Base-by-base conservation (phyloP, 2,329 filamentous ascomycete genomes). In the Pestalotiopsis sp. region DNA sequence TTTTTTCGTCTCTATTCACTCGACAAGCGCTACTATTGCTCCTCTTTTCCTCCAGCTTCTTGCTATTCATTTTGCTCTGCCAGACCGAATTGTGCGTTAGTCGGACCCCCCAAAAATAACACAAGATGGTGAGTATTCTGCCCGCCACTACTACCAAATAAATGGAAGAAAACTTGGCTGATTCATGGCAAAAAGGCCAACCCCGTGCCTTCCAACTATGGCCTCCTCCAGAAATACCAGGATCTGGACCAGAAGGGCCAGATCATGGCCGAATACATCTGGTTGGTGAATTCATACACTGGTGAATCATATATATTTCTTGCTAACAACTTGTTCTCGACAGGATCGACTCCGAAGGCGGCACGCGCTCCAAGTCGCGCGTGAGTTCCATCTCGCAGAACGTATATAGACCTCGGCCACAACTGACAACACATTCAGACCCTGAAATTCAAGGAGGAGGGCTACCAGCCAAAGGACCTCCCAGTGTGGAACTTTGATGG, bases 221-320 rank as follows among this genome's bases (percentile, higher is more conserved):
- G n/a, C 12, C 17, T 56, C 25, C 27, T 98, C 82, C 86, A 92
- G 82, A 98, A 98, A 85, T 98, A 95, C 88, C 90, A 96, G 84
- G 87, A 87, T 79, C 93, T 98, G 78, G 92, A 94, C 82, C 95
- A 98, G 87, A 93, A 92, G 82, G 95, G 94, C 82, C 86, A 85
- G 76, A 87, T 97, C 80, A 96, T 97, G 83, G 95, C 94, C 79
- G 95, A 98, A 86, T 98, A 98, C 85, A 91, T 98, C 87, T 98
- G 95, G 31, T 36, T 7, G 31, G 31, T 7, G 9, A 36, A 36
- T 36, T 36, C 6, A 36, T 36, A 36, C 31, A 9, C 31, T 36
- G 7, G 31, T 9, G 7, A 36, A 36, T 9, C 31, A 36, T 31
- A 31, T 31, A 36, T 9, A 36, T 36, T 36, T 36, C 31, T 36